Evolutionary conservation across 1,284 basidiomycete genomes (phyloP), one percentile per base, ranked within the genome.

Genomic region (Papiliotrema nemorosa): DNA sequence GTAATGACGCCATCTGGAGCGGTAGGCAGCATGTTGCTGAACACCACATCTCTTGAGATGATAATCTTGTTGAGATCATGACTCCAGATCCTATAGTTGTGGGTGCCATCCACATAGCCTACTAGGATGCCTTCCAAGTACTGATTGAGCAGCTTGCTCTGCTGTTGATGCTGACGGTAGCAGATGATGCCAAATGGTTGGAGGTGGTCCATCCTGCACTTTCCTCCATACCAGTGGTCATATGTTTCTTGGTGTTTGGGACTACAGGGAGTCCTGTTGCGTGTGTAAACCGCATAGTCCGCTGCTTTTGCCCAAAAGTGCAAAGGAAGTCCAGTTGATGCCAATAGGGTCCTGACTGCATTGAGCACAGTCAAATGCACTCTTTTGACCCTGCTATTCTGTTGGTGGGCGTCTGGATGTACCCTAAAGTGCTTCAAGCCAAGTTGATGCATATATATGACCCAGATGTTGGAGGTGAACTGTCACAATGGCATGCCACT

Each of bases 371-470:
- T 49, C 16, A 53, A 41, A 38, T 49, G 46, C 4, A 27, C 35
- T 6, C 51, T 2, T 42, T 53, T 47, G 2, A 53, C 51, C 39
- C 51, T 9, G 3, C 40, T 47, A 20, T 53, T 53, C 29, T 53
- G 51, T 5, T 36, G n/a, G 34, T 53, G 46, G 9, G 51, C 40
- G n/a, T 29, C 51, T 4, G 51, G 33, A 14, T 46, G 46, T 9
- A 40, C 36, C 18, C 38, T 18, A 20, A 38, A 16, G 40, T 49
- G 51, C 29, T 31, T 7, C 14, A 31, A 7, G 14, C 29, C 29
- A 14, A 7, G 29, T 31, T 31, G 29, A 7, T 31, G 29, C 29
- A 31, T 31, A 7, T 14, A 31, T 7, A 7, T 31, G 9, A 31
- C 14, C 29, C 29, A 31, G 7, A 7, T 7, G 29, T 31, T 31